Evolutionary conservation across 805 yeast genomes (phyloP).

Genomic region (Teunomyces tritomae): DNA sequence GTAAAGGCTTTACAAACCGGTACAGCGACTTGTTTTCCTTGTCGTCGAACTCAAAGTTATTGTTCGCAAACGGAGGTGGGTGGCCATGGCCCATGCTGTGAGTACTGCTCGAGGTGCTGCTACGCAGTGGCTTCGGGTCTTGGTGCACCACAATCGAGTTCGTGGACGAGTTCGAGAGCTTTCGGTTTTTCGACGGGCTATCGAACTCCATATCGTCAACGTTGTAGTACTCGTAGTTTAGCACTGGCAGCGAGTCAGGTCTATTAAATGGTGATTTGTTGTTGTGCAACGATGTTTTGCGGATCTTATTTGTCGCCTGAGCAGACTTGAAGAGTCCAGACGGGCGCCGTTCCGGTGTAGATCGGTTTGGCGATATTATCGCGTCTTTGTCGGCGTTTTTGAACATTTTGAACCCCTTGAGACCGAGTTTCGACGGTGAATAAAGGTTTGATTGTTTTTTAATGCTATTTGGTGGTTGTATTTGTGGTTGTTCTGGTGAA

Average conservation of each 20-base stretch:
- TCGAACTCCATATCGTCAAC: slow-evolving; percentile 27
- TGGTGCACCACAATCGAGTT: slow-evolving; percentile 24
- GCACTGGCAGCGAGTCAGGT: slow-evolving; percentile 11
- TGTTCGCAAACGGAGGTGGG: background rate
- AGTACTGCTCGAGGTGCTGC: slow-evolving; percentile 2
- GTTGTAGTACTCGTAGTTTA: slow-evolving; percentile 21
- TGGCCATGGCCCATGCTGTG: slow-evolving; percentile 4
- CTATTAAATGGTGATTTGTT: slow-evolving; percentile 13
- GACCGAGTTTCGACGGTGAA: slow-evolving; percentile 28
- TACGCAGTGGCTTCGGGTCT: slow-evolving; percentile 11
- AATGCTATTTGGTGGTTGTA: background rate
- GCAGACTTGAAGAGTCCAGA: slow-evolving; percentile 3
- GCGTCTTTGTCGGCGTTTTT: slow-evolving; percentile 33
- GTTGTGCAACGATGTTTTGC: slow-evolving; percentile 13
- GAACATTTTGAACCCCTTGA: slow-evolving; percentile 33
- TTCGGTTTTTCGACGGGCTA: slow-evolving; percentile 31
- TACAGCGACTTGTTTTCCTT: slow-evolving; percentile 46
- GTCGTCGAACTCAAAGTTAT: slow-evolving; percentile 20
- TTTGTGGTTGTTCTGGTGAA: background rate
- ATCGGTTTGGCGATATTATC: slow-evolving; percentile 30
- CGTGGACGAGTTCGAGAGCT: slow-evolving; percentile 18
- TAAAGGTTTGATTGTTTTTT: slow-evolving; percentile 11
- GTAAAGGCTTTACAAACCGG: slow-evolving; percentile 76
- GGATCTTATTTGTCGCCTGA: slow-evolving; percentile 8
- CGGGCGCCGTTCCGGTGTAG: slow-evolving; percentile 11